Evolutionary conservation across 1,284 basidiomycete genomes (phyloP), one percentile per base, ranked within the genome.

Genomic region (Apiotrichum siamense): DNA sequence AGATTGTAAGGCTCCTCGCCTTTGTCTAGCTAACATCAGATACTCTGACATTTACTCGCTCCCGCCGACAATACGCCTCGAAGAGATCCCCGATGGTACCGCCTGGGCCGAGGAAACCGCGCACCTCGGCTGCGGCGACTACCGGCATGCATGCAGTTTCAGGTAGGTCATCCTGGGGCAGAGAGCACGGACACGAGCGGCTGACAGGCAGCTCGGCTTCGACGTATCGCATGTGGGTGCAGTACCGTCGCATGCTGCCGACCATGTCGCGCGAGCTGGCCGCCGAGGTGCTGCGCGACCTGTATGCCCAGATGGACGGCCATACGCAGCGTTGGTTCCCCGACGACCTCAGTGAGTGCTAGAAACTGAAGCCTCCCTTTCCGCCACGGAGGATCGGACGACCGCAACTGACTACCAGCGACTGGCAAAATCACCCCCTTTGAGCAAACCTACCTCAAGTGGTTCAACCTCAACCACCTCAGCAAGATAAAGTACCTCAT

Each of bases 251-350:
- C n/a, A 45, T 41, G 20, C 20, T 54, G 13, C 20, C 32, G 17
- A 26, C 18, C 26, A 50, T 50, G 42, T 51, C 52, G 5, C 40
- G 29, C 15, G 46, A 48, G n/a, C 32, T 53, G 7, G 46, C 51
- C 3, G 44, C 41, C 47, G 45, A 46, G 13, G 37, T 58, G 1
- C 47, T 58, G 2, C 39, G 38, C 12, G 50, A 52, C 40, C 35
- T 58, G 4, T 54, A 58, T 32, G 35, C 24, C n/a, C 56, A 53
- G 23, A 48, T 53, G 26, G 49, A 54, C 20, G 37, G 47, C 17
- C 58, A 60, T 33, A 40, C 55, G 32, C 31, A 50, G 23, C 49
- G 27, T 3, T 60, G 58, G 58, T 60, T 60, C 35, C 55, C 58
- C 0, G 36, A 31, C 3, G 50, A 57, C 44, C 41, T 37, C 1